A percentile compares a stretch with the other conserved stretches of the same genome.
Evolutionary conservation across 1,139 yeast species (phyloP).

Genomic region (Pichia sp.): DNA sequence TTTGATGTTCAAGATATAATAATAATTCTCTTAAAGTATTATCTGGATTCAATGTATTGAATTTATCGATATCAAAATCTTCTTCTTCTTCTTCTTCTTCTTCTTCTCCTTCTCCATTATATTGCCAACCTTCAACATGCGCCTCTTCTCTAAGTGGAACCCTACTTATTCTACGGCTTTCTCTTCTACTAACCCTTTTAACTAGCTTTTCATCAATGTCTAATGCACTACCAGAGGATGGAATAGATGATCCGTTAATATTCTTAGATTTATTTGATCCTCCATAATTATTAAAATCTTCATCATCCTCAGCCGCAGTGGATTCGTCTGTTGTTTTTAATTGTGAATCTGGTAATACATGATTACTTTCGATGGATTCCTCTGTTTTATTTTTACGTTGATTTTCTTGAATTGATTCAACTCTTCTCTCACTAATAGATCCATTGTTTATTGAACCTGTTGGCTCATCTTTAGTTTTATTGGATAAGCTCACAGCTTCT

Average conservation of each 20-base stretch:
- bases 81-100: conserved; percentile 24
- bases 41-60: conserved; percentile 81
- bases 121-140: conserved; percentile 3
- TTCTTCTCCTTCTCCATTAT: conserved; percentile 11
- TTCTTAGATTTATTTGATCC: not conserved
- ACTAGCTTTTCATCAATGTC: conserved; percentile 17
- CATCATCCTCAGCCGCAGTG: not conserved
- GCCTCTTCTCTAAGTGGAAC: not conserved
- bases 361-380: too few species aligned
- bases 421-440: too few species aligned
- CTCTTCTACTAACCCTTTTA: conserved; percentile 14
- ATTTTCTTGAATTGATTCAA: too few species aligned
- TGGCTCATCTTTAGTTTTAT: too few species aligned
- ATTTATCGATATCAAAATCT: conserved; percentile 59
- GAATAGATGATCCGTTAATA: not conserved
- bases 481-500: too few species aligned
- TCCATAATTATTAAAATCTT: conserved; percentile 10
- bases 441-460: too few species aligned
- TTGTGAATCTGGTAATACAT: too few species aligned
- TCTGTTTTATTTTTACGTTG: too few species aligned
- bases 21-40: conserved; percentile 80
- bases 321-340: not conserved
- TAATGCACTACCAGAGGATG: conserved; percentile 19
- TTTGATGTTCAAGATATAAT: conserved; percentile 85
- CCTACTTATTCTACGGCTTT: conserved; percentile 4